phyloP scores from a whole-genome alignment of 1,139 yeast species.

The Debaryomycetaceae sp. region DNA sequence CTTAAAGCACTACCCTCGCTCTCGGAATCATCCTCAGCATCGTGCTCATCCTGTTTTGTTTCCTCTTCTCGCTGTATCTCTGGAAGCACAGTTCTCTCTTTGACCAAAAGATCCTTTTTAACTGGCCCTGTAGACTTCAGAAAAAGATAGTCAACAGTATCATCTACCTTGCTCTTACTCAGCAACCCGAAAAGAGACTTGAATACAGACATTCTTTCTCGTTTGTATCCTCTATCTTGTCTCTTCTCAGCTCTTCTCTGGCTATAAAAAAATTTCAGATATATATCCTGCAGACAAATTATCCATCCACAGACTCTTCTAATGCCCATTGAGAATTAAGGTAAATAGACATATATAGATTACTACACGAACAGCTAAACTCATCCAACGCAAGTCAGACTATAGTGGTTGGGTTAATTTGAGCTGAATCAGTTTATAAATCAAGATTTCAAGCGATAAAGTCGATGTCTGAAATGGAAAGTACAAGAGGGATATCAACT shows the following conservation, averaged over 20 bases:
- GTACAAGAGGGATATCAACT: conserved; percentile 4
- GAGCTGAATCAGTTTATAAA: not conserved
- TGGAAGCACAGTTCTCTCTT: conserved; percentile 23
- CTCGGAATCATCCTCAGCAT: conserved; percentile 3
- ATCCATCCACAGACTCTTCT: not conserved
- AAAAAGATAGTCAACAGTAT: conserved; percentile 41
- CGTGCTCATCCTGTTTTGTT: conserved; percentile 4
- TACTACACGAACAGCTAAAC: not conserved
- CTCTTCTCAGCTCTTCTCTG: not conserved
- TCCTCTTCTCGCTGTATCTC: conserved; percentile 6
- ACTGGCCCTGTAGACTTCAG: conserved; percentile 36
- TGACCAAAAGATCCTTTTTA: conserved; percentile 23
- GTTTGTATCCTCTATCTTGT: not conserved
- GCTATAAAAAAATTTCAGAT: not conserved
- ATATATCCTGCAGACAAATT: not conserved
- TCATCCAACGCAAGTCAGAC: not conserved
- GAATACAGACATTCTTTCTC: conserved; percentile 28
- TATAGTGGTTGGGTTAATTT: not conserved
- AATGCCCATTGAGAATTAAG: not conserved
- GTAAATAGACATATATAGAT: not conserved
- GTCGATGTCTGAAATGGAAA: not conserved
- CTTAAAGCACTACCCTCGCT: conserved; percentile 13
- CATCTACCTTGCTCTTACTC: conserved; percentile 26
- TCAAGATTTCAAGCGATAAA: too few relatives aligned
- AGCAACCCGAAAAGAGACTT: conserved; percentile 29